Percentiles rank a stretch among this genome's conserved stretches.
Evolutionary conservation across 2,329 filamentous ascomycete genomes (phyloP).

Genomic region (Aspergillus niger): DNA sequence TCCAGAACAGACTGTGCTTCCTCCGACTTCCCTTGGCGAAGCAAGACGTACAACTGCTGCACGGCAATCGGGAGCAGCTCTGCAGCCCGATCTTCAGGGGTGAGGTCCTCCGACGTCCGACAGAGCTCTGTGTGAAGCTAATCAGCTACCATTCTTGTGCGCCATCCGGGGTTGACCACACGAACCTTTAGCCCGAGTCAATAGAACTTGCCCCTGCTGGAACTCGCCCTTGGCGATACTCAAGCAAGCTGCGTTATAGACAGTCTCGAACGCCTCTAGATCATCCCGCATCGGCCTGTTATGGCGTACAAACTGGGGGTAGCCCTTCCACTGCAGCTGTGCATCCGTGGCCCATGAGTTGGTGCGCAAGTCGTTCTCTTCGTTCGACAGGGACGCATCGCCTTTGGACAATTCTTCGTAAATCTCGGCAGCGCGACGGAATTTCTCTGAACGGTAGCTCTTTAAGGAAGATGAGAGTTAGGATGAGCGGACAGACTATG

Average conservation of each 20-base stretch:
- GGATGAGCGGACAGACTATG: neutral
- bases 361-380: slow-evolving; percentile 63
- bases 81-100: slow-evolving; percentile 59
- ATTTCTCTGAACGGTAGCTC: slow-evolving; percentile 62
- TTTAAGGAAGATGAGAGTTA: slow-evolving; percentile 16
- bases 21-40: slow-evolving; percentile 55
- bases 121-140: slow-evolving; percentile 52
- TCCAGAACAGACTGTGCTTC: slow-evolving; percentile 57
- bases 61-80: slow-evolving; percentile 63
- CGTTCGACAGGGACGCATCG: slow-evolving; percentile 44
- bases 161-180: neutral
- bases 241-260: slow-evolving; percentile 65
- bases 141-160: neutral
- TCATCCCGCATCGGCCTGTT: slow-evolving; percentile 60
- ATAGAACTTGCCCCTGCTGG: slow-evolving; percentile 58
- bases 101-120: slow-evolving; percentile 60
- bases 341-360: slow-evolving; percentile 64
- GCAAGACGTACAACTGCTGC: slow-evolving; percentile 63
- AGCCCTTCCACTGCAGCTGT: slow-evolving; percentile 62
- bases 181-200: slow-evolving; percentile 60
- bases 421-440: slow-evolving; percentile 55
- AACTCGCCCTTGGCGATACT: slow-evolving; percentile 64
- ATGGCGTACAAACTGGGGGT: slow-evolving; percentile 53
- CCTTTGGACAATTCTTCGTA: slow-evolving; percentile 55
- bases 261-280: slow-evolving; percentile 64